phyloP scores from a whole-genome alignment of 305 asterid species.

The Andrographis paniculata region DNA sequence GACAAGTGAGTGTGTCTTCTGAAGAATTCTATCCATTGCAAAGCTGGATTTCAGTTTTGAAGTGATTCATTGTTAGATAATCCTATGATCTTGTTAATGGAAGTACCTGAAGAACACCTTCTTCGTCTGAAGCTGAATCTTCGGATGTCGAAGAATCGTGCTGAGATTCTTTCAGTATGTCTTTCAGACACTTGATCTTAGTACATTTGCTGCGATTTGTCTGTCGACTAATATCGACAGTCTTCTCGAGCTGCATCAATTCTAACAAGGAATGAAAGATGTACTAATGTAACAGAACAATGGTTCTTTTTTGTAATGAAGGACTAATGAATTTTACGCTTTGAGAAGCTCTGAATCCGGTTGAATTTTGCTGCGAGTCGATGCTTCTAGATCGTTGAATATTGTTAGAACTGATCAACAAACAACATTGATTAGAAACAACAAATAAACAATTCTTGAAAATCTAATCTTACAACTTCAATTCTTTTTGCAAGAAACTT shows the following conservation, averaged over 20 bases:
- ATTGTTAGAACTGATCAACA: constrained; percentile 27
- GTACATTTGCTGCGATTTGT: constrained; percentile 21
- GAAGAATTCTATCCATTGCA: constrained; percentile 26
- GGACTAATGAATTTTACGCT: constrained; percentile 33
- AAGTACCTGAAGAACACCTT: constrained; percentile 40
- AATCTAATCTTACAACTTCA: not conserved
- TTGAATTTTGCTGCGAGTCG: constrained; percentile 18
- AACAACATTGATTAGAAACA: constrained; percentile 6
- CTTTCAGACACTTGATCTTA: constrained; percentile 55
- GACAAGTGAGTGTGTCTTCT: constrained; percentile 19
- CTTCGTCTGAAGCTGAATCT: constrained; percentile 33
- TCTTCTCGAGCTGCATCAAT: constrained; percentile 32
- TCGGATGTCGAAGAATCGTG: constrained; percentile 43
- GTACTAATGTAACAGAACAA: too few species aligned
- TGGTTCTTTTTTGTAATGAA: too few species aligned
- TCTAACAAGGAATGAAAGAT: not conserved
- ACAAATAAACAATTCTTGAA: not conserved
- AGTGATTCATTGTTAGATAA: too few species aligned
- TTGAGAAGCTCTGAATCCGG: constrained; percentile 17
- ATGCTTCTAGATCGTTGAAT: constrained; percentile 26
- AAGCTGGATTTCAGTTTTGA: constrained; percentile 5
- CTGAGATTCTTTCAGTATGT: constrained; percentile 65
- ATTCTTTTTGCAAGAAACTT: constrained; percentile 11
- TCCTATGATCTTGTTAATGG: not conserved
- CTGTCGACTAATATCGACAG: not conserved